These are phyloP conservation scores for Alternaria metachromatica DNA, from an alignment of 2,329 filamentous ascomycete genomes.

Conservation along the genomic window DNA sequence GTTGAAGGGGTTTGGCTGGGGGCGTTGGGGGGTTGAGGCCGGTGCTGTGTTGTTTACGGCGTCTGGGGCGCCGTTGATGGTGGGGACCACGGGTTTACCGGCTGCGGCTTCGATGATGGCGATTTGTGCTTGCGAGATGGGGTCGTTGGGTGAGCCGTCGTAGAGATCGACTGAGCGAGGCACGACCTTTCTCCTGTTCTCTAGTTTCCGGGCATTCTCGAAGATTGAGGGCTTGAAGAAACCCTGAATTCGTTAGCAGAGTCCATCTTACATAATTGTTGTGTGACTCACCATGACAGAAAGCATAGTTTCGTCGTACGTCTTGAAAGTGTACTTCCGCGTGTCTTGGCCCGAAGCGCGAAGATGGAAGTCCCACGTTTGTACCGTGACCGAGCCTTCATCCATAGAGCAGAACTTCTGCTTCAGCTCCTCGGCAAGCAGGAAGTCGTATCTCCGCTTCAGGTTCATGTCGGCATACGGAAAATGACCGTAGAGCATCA, in stretches of 20 bases:
- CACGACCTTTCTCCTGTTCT: conserved; percentile 79
- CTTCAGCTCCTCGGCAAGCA: conserved; percentile 95
- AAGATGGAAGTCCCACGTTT: conserved; percentile 88
- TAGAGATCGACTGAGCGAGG: conserved; percentile 93
- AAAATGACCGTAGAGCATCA: conserved; percentile 97
- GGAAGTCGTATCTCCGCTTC: conserved; percentile 85
- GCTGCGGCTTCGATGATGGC: conserved; percentile 64
- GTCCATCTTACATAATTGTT: not conserved
- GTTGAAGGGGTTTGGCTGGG: conserved; percentile 66
- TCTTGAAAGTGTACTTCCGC: conserved; percentile 93
- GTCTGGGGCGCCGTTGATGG: conserved; percentile 46
- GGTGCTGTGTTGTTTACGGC: conserved; percentile 43
- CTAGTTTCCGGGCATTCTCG: conserved; percentile 80
- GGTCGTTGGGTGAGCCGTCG: conserved; percentile 90
- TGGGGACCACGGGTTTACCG: conserved; percentile 38
- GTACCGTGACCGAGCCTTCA: conserved; percentile 86
- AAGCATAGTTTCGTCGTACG: conserved; percentile 95
- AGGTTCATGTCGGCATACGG: conserved; percentile 96
- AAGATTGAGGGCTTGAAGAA: conserved; percentile 90
- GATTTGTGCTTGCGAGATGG: conserved; percentile 81
- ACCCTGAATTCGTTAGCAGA: conserved; percentile 57
- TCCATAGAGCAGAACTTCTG: conserved; percentile 91
- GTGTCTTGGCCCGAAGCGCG: conserved; percentile 88
- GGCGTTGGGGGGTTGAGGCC: conserved; percentile 60
- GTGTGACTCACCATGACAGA: conserved; percentile 71